Evolutionary conservation across 257 asterid genomes (phyloP).

Genomic region (Nicotiana paniculata): DNA sequence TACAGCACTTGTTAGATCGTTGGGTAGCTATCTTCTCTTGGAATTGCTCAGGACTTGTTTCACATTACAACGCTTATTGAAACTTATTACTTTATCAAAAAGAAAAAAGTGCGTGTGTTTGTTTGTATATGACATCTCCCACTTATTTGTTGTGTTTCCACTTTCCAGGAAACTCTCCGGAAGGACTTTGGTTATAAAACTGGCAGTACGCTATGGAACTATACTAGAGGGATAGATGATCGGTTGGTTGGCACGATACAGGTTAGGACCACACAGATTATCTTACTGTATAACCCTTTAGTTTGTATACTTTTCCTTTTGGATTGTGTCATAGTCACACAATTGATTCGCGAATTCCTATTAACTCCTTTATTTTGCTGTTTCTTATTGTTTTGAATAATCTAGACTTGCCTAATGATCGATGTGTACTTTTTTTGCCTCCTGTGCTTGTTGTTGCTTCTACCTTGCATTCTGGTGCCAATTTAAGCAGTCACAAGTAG

Average conservation of each 20-base stretch:
- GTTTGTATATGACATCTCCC: background rate
- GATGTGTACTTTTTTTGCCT: background rate
- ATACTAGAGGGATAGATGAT: slow-evolving; percentile 78
- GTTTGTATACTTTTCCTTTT: background rate
- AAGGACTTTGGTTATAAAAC: slow-evolving; percentile 83
- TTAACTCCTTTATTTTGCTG: background rate
- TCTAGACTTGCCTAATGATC: background rate
- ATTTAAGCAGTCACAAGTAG: background rate
- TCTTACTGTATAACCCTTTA: background rate
- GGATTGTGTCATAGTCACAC: background rate
- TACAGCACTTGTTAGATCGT: background rate
- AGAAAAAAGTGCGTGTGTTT: too few species aligned
- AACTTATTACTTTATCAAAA: too few species aligned
- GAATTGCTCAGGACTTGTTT: background rate
- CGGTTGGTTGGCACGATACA: slow-evolving; percentile 64
- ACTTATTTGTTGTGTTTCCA: slow-evolving; percentile 14
- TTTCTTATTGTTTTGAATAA: background rate
- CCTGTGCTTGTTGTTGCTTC: background rate
- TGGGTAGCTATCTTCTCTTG: background rate
- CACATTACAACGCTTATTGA: too few species aligned
- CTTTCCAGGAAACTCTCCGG: slow-evolving; percentile 93
- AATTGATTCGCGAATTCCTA: background rate
- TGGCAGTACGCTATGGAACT: slow-evolving; percentile 95
- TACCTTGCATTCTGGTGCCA: background rate
- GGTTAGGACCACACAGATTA: slow-evolving; percentile 24